Evolutionary conservation across 768 basidiomycete genomes (phyloP).

Genomic region (Amanita thiersii): DNA sequence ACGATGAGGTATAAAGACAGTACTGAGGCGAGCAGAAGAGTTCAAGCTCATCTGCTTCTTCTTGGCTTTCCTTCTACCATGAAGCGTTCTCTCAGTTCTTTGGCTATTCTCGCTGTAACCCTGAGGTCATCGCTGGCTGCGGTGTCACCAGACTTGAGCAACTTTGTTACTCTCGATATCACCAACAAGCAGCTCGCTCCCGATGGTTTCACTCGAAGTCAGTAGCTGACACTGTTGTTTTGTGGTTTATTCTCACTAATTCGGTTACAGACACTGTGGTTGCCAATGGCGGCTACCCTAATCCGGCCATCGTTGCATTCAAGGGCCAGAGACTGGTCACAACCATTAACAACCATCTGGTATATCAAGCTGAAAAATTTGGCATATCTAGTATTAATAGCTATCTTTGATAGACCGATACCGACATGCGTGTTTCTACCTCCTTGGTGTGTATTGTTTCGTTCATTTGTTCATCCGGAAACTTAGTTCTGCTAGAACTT

Average conservation of each 20-base stretch:
- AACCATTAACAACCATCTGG: slow-evolving; percentile 35
- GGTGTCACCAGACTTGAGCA: slow-evolving; percentile 5
- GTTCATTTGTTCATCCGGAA: background rate
- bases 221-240: too few species aligned
- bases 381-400: background rate
- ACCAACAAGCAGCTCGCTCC: slow-evolving; percentile 7
- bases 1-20: too few species aligned
- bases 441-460: slow-evolving; percentile 15
- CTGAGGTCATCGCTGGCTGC: too few species aligned
- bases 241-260: too few species aligned
- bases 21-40: too few species aligned
- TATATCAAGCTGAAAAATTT: slow-evolving; percentile 2
- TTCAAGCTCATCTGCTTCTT: too few species aligned
- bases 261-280: slow-evolving; percentile 15
- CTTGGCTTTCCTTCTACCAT: too few species aligned
- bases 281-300: slow-evolving; percentile 28
- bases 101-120: too few species aligned
- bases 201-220: slow-evolving; percentile 8
- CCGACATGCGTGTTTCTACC: slow-evolving; percentile 22
- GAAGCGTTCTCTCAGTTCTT: too few species aligned
- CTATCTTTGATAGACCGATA: slow-evolving; percentile 20
- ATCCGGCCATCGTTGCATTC: slow-evolving; percentile 33
- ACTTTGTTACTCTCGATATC: slow-evolving; percentile 8
- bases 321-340: slow-evolving; percentile 36
- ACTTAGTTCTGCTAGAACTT: slow-evolving; percentile 13